Conservation (phyloP, 345 rosid genomes). For the Passiflora organensis region DNA sequence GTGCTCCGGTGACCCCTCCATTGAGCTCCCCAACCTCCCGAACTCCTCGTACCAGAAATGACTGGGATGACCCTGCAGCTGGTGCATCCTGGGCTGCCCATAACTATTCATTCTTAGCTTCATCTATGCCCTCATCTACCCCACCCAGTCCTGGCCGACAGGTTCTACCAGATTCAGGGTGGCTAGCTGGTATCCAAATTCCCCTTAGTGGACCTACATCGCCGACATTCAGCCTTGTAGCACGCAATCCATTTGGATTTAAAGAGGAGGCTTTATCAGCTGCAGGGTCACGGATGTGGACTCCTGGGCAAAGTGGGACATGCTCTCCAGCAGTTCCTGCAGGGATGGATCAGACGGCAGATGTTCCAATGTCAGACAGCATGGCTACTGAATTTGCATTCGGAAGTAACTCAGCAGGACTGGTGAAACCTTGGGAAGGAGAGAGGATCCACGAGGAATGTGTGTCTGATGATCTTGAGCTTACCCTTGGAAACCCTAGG, state of each 20-base stretch:
- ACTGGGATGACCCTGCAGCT: conserved; percentile 61
- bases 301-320: conserved; percentile 95
- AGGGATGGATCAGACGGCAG: conserved; percentile 67
- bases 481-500: conserved; percentile 88
- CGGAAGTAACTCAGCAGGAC: conserved; percentile 56
- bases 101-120: conserved; percentile 39
- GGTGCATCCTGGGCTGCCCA: conserved; percentile 46
- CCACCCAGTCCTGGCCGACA: conserved; percentile 92
- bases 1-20: conserved; percentile 99
- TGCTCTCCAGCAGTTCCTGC: conserved; percentile 87
- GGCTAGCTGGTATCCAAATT: conserved; percentile 73
- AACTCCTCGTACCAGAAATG: conserved; percentile 56
- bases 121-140: conserved; percentile 61
- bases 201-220: conserved; percentile 78
- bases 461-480: conserved; percentile 93
- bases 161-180: conserved; percentile 69
- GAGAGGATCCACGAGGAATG: conserved; percentile 93
- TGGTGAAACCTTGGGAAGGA: conserved; percentile 99
- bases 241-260: conserved; percentile 70
- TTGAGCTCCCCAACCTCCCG: conserved; percentile 90
- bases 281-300: conserved; percentile 81
- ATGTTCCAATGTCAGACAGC: conserved; percentile 75
- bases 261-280: conserved; percentile 56
- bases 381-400: conserved; percentile 88
- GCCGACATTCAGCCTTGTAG: conserved; percentile 83